Evolutionary conservation across 2,329 filamentous ascomycete species (phyloP).

Genomic region (Calonectria naviculata): DNA sequence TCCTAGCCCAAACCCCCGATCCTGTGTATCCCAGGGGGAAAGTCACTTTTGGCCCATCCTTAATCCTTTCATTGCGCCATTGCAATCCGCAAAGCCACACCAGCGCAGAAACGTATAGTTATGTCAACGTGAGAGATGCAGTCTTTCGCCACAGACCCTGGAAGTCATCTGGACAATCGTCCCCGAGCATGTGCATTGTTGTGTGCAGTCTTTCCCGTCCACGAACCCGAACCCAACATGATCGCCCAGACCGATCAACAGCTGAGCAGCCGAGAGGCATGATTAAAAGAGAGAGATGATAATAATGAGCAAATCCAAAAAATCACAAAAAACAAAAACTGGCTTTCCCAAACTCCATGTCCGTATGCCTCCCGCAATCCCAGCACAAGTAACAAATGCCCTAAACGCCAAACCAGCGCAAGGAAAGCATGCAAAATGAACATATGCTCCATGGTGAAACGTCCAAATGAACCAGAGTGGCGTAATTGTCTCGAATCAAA

Average conservation of each 20-base stretch:
- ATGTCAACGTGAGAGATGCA: constrained; percentile 11
- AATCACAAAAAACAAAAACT: constrained; percentile 23
- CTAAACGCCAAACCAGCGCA: constrained; percentile 38
- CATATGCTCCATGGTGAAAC: constrained; percentile 24
- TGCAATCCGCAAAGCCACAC: constrained; percentile 12
- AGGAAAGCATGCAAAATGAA: constrained; percentile 26
- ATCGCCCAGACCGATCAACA: constrained; percentile 40
- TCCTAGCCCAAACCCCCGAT: constrained; percentile 28
- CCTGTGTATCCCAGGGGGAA: constrained; percentile 33
- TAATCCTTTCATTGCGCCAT: constrained; percentile 14
- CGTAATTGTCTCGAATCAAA: constrained; percentile 33
- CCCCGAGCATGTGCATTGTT: constrained; percentile 13
- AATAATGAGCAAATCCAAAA: constrained; percentile 28
- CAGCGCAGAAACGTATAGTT: constrained; percentile 14
- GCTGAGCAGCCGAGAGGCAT: constrained; percentile 29
- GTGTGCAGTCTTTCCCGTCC: constrained; percentile 18
- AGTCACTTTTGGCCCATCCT: constrained; percentile 35
- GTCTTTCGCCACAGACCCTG: neutral
- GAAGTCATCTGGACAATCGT: constrained; percentile 16
- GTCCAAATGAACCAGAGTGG: constrained; percentile 22
- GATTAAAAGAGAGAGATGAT: constrained; percentile 34
- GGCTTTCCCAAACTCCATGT: constrained; percentile 38
- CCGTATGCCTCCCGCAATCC: constrained; percentile 35
- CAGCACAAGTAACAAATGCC: constrained; percentile 33
- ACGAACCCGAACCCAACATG: constrained; percentile 25